These are phyloP conservation scores for Pseudocercospora pini-densiflorae DNA, from an alignment of 2,329 filamentous ascomycete genomes.

Conservation along the genomic window DNA sequence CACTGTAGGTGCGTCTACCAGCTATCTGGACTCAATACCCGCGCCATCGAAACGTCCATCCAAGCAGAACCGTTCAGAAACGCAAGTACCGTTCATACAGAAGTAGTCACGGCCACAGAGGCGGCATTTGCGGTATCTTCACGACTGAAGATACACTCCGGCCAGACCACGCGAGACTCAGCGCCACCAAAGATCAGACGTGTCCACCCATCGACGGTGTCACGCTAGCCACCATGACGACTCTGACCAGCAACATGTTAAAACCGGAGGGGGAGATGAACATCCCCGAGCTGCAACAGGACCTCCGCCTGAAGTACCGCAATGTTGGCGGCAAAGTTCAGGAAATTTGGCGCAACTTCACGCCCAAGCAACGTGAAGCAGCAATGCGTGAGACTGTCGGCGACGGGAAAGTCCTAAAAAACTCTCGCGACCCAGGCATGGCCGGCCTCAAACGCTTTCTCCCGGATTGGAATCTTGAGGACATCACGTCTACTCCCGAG, in stretches of 20 bases:
- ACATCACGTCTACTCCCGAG: constrained; percentile 23
- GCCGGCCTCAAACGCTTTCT: constrained; percentile 9
- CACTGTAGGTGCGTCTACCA: too few species aligned
- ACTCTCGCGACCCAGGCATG: constrained; percentile 18
- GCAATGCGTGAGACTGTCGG: constrained; percentile 20
- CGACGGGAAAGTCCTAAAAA: constrained; percentile 17
- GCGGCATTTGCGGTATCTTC: background rate
- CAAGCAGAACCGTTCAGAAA: too few species aligned
- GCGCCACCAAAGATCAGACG: background rate
- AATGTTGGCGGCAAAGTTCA: constrained; percentile 23
- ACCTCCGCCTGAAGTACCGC: constrained; percentile 25
- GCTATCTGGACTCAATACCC: background rate
- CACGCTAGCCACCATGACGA: constrained; percentile 2
- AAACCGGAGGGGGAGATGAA: constrained; percentile 20
- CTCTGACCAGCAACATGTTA: constrained; percentile 8
- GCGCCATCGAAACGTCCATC: background rate
- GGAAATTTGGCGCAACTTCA: constrained; percentile 24
- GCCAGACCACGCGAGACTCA: background rate
- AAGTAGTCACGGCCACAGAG: background rate
- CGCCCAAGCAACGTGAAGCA: constrained; percentile 23
- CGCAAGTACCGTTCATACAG: background rate
- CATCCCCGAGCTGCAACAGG: constrained; percentile 18
- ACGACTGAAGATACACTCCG: background rate
- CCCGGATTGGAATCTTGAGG: constrained; percentile 23
- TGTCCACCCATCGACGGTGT: constrained; percentile 1